Evolutionary conservation across 257 asterid species (phyloP).

Genomic region (Salvia hispanica): DNA sequence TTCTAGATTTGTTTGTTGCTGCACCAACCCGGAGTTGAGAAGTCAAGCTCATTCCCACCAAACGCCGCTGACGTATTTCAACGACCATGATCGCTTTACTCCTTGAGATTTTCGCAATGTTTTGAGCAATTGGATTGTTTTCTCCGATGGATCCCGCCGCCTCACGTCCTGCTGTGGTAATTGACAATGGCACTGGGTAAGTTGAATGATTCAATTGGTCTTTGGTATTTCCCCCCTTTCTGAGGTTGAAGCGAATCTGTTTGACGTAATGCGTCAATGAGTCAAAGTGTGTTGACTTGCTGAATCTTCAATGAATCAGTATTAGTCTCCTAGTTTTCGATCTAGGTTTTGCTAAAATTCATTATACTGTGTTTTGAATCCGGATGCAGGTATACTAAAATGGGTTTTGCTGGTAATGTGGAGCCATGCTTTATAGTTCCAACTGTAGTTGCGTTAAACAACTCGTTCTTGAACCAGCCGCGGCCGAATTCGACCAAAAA

Average conservation of each 20-base stretch:
- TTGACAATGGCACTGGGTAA: conserved; percentile 98
- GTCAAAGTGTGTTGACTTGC: conserved; percentile 1
- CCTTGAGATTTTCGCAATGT: conserved; percentile 48
- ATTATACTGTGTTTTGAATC: background rate
- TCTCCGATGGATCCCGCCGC: conserved; percentile 72
- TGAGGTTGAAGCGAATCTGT: conserved; percentile 25
- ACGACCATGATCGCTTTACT: conserved; percentile 57
- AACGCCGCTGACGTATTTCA: conserved; percentile 48
- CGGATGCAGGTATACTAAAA: conserved; percentile 71
- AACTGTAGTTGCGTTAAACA: conserved; percentile 82
- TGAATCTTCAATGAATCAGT: background rate
- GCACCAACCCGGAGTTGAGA: conserved; percentile 37
- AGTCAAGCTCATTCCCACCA: conserved; percentile 39
- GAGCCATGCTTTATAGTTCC: conserved; percentile 90
- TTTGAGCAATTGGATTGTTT: conserved; percentile 44
- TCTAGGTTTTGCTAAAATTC: background rate
- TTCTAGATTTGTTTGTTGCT: conserved; percentile 6
- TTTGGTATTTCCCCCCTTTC: background rate
- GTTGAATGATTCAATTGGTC: background rate
- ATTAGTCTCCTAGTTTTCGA: background rate
- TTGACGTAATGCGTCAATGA: conserved; percentile 39
- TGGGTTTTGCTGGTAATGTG: conserved; percentile 99
- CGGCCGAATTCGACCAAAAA: conserved; percentile 57
- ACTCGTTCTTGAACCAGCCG: conserved; percentile 77
- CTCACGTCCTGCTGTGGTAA: conserved; percentile 89